Conservation (phyloP, 352 stramenopile genomes). For the Globisporangium paroecandrum region DNA sequence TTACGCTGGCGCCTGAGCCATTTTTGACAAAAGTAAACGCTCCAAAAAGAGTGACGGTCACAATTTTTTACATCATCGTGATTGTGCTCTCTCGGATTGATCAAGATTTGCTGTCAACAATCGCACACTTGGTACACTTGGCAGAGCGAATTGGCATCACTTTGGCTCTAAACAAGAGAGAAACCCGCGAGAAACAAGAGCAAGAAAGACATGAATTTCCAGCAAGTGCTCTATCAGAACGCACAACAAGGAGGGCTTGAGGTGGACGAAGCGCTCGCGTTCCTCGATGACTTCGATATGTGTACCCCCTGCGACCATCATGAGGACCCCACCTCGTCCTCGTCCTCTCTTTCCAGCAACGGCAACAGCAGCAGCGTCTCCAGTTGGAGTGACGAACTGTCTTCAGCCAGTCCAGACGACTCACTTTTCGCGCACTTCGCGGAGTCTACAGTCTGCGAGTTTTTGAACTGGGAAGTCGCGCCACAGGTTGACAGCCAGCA, state of each 20-base stretch:
- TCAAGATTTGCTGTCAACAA: too few relatives aligned
- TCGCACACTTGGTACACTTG: background rate
- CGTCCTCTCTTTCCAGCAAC: background rate
- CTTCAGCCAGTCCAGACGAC: background rate
- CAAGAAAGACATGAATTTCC: background rate
- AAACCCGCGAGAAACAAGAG: background rate
- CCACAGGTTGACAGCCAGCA: background rate
- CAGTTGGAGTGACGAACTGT: background rate
- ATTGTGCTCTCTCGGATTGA: background rate
- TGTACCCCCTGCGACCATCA: background rate
- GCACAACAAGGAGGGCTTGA: background rate
- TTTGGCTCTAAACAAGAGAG: background rate
- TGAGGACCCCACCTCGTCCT: background rate
- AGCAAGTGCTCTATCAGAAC: background rate
- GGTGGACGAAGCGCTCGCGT: constrained; percentile 2
- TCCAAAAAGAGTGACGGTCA: too few relatives aligned
- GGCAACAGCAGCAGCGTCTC: background rate
- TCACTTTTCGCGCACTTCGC: background rate
- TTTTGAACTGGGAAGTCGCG: background rate
- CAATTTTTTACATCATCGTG: too few relatives aligned
- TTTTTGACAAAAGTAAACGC: too few relatives aligned
- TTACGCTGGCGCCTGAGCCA: too few relatives aligned
- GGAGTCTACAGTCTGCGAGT: background rate
- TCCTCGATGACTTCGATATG: constrained; percentile 9
- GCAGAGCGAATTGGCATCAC: background rate